phyloP scores from a whole-genome alignment of 164 flowering plant genomes.

The Tetracentron sinense region DNA sequence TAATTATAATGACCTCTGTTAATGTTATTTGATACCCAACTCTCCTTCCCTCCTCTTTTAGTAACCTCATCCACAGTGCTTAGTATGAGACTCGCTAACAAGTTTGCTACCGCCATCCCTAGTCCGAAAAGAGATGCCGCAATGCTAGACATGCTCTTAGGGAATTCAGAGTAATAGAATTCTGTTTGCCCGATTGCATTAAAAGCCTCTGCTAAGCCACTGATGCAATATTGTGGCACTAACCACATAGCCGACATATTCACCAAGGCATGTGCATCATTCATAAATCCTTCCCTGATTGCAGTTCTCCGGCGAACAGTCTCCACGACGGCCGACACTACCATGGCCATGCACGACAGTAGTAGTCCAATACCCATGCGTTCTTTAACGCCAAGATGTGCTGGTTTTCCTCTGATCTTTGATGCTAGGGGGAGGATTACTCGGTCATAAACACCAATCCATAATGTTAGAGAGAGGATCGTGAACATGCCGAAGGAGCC shows the following conservation, averaged over 20 bases:
- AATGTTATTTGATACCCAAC: constrained; percentile 71
- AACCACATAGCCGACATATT: constrained; percentile 85
- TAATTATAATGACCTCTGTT: constrained; percentile 64
- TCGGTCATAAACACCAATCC: constrained; percentile 52
- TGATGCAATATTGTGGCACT: constrained; percentile 51
- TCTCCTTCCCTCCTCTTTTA: constrained; percentile 37
- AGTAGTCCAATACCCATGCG: constrained; percentile 58
- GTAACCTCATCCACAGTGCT: constrained; percentile 38
- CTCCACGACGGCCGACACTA: constrained; percentile 36
- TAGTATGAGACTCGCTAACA: constrained; percentile 48
- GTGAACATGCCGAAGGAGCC: constrained; percentile 40
- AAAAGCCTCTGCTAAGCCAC: constrained; percentile 76
- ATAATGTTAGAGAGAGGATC: constrained; percentile 25
- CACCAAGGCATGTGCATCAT: constrained; percentile 29
- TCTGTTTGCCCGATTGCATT: constrained; percentile 70
- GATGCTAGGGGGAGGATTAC: constrained; percentile 33
- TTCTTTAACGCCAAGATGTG: constrained; percentile 17
- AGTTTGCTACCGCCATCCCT: constrained; percentile 60
- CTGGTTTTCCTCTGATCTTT: constrained; percentile 27
- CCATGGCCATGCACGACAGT: constrained; percentile 19
- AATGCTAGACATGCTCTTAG: constrained; percentile 74
- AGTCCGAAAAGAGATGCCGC: constrained; percentile 50
- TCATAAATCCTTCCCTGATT: constrained; percentile 22
- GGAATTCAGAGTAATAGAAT: constrained; percentile 73
- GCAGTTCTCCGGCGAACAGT: constrained; percentile 45